Evolutionary conservation across 371 early-diverging fungal genomes (phyloP).

Genomic region (Chytridium lagenaria): DNA sequence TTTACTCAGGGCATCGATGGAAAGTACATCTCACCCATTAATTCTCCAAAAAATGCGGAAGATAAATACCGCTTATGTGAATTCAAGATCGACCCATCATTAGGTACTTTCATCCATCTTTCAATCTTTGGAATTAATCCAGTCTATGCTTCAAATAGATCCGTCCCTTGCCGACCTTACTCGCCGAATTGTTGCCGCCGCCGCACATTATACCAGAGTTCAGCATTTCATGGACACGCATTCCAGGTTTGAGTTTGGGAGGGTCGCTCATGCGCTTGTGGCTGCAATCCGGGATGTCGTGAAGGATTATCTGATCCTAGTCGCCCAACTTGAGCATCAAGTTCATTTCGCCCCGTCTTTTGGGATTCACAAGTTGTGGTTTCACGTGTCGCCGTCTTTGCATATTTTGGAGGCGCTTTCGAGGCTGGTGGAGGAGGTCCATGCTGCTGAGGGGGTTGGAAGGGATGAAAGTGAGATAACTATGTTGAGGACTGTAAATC

Average conservation of each 20-base stretch:
- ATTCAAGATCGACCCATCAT: not conserved
- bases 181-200: slow-evolving; percentile 76
- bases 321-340: slow-evolving; percentile 91
- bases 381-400: slow-evolving; percentile 78
- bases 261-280: slow-evolving; percentile 87
- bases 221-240: slow-evolving; percentile 76
- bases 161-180: slow-evolving; percentile 77
- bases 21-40: slow-evolving; percentile 53
- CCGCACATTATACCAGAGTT: slow-evolving; percentile 72
- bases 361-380: slow-evolving; percentile 89
- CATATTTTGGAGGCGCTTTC: slow-evolving; percentile 70
- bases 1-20: slow-evolving; percentile 81
- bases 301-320: slow-evolving; percentile 82
- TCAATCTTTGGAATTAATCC: not conserved
- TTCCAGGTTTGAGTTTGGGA: slow-evolving; percentile 80
- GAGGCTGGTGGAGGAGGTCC: slow-evolving; percentile 39
- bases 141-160: slow-evolving; percentile 60
- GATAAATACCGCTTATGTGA: not conserved
- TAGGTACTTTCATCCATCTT: not conserved
- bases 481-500: not conserved
- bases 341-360: slow-evolving; percentile 73
- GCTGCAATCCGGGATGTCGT: slow-evolving; percentile 75
- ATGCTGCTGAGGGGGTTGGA: slow-evolving; percentile 34
- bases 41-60: slow-evolving; percentile 11
- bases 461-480: not conserved